Evolutionary conservation across 257 asterid genomes (phyloP).

Genomic region (Haberlea rhodopensis): DNA sequence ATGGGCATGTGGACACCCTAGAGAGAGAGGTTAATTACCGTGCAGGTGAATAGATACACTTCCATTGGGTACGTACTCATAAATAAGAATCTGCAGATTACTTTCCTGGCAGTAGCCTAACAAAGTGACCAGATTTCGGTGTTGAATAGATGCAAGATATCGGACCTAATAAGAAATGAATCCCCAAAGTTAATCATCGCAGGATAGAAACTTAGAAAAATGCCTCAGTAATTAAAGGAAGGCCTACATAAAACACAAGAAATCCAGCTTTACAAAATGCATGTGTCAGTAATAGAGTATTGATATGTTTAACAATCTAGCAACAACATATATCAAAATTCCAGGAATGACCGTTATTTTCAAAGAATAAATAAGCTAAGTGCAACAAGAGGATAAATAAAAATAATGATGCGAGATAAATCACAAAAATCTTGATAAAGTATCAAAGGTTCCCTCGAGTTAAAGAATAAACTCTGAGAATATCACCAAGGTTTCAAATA

Average conservation of each 20-base stretch:
- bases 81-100: constrained; percentile 80
- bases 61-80: constrained; percentile 89
- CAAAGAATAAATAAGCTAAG: not conserved
- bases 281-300: constrained; percentile 6
- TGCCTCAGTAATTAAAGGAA: not conserved
- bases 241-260: not conserved
- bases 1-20: not conserved
- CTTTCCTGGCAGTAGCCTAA: constrained; percentile 92
- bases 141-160: constrained; percentile 80
- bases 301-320: not conserved
- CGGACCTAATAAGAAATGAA: constrained; percentile 67
- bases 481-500: constrained; percentile 1
- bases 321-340: not conserved
- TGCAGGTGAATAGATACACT: constrained; percentile 86
- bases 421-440: not conserved
- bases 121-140: constrained; percentile 78
- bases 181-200: constrained; percentile 25
- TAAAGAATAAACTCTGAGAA: not conserved
- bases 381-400: not conserved
- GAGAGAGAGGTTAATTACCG: constrained; percentile 47
- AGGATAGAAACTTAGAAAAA: constrained; percentile 21
- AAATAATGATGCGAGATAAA: not conserved
- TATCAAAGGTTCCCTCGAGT: not conserved
- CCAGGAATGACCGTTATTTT: too few species aligned
- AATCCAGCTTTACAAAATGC: constrained; percentile 16